Conservation (phyloP, 2,329 filamentous ascomycete species). For the Juglanconis sp. region DNA sequence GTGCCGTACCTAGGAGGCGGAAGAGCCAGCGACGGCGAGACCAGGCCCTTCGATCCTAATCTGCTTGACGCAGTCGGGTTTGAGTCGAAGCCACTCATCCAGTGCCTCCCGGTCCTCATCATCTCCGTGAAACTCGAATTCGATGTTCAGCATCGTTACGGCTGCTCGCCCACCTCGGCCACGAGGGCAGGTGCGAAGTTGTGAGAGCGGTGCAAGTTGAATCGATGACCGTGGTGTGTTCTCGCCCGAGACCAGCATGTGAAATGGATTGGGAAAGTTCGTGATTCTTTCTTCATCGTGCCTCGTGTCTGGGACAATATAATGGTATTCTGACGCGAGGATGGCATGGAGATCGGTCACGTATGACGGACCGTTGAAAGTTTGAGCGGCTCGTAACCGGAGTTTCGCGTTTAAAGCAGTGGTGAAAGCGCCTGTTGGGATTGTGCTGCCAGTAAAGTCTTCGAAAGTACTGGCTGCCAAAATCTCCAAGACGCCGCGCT, state of each 20-base stretch:
- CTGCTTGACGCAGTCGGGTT: constrained; percentile 55
- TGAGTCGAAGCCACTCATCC: constrained; percentile 56
- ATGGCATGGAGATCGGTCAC: constrained; percentile 52
- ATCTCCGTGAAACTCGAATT: constrained; percentile 43
- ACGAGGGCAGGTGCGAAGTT: constrained; percentile 29
- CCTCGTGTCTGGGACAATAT: constrained; percentile 47
- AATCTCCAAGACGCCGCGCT: constrained; percentile 53
- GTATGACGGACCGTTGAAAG: constrained; percentile 40
- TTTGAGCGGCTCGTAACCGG: constrained; percentile 42
- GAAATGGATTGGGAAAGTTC: constrained; percentile 52
- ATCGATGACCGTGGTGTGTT: constrained; percentile 52
- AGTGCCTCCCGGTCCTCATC: constrained; percentile 51
- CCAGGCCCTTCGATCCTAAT: constrained; percentile 51
- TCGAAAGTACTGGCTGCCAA: constrained; percentile 54
- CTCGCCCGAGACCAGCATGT: constrained; percentile 54
- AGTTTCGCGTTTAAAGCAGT: constrained; percentile 48
- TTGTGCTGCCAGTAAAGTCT: constrained; percentile 40
- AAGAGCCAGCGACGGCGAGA: constrained; percentile 19
- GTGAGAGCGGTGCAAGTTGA: constrained; percentile 46
- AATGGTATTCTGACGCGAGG: constrained; percentile 50
- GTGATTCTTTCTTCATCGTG: constrained; percentile 45
- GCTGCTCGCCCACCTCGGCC: constrained; percentile 22
- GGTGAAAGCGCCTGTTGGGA: constrained; percentile 53
- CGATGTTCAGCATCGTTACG: constrained; percentile 46
- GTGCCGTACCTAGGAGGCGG: too few species aligned